phyloP scores from a whole-genome alignment of 2,329 filamentous ascomycete species.

The Botryotinia globosa region DNA sequence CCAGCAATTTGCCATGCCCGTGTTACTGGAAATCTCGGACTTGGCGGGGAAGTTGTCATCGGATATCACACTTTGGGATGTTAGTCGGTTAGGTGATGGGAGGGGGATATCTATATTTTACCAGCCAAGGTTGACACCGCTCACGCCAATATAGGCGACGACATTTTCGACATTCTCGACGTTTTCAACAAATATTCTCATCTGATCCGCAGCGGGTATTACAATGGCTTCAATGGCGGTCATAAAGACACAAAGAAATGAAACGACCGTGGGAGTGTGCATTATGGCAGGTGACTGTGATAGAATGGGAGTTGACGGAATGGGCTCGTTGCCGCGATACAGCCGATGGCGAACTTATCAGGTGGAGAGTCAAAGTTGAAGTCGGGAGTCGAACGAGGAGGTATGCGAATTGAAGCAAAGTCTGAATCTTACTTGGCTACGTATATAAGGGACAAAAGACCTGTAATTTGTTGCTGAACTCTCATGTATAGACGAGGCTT shows the following conservation, averaged over 20 bases:
- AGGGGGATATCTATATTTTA: not conserved
- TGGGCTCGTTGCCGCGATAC: not conserved
- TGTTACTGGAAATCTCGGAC: not conserved
- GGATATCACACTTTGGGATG: not conserved
- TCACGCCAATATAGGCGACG: not conserved
- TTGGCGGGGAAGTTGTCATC: not conserved
- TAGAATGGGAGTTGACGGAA: not conserved
- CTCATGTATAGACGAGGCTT: not conserved
- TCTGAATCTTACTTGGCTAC: not conserved
- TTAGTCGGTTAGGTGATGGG: not conserved
- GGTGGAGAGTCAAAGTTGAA: not conserved
- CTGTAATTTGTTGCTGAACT: not conserved
- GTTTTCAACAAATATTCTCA: not conserved
- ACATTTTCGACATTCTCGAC: not conserved
- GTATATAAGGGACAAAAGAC: not conserved
- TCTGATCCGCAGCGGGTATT: not conserved
- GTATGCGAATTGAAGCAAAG: not conserved
- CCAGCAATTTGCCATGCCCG: not conserved
- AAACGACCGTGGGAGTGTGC: not conserved
- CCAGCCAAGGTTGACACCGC: not conserved
- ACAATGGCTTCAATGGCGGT: not conserved
- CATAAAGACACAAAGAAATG: not conserved
- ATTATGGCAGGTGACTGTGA: not conserved
- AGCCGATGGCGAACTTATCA: not conserved
- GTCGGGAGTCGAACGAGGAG: not conserved